Evolutionary conservation across 1,139 yeast genomes (phyloP).

Genomic region (Nakaseomyces uthaithaninus): DNA sequence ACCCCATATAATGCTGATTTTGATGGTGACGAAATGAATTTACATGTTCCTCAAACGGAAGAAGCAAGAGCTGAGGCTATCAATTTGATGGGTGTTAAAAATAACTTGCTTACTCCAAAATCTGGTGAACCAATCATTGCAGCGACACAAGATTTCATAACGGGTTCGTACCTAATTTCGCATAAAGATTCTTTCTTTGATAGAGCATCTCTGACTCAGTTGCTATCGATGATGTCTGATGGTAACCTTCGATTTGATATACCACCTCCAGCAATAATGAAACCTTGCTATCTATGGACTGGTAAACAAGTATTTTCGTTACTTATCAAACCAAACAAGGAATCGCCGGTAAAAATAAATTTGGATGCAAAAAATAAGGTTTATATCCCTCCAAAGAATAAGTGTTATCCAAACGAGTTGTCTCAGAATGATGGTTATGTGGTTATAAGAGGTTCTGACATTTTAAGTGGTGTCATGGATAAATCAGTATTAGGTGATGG

Average conservation of each 20-base stretch:
- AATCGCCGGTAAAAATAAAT: constrained; percentile 75
- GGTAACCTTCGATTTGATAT: constrained; percentile 80
- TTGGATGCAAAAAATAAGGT: constrained; percentile 93
- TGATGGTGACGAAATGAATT: constrained; percentile 99
- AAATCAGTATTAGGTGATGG: constrained; percentile 96
- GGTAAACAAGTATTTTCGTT: constrained; percentile 93
- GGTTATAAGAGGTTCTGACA: constrained; percentile 79
- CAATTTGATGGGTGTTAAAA: constrained; percentile 95
- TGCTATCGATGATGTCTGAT: constrained; percentile 93
- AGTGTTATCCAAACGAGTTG: constrained; percentile 78
- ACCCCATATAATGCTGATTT: constrained; percentile 99
- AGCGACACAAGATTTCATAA: constrained; percentile 98
- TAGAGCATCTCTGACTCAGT: constrained; percentile 72
- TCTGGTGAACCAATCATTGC: constrained; percentile 99
- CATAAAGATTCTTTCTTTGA: constrained; percentile 91
- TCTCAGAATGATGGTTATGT: constrained; percentile 96
- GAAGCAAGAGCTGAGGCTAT: constrained; percentile 98
- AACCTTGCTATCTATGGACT: constrained; percentile 89
- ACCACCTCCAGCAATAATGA: constrained; percentile 90
- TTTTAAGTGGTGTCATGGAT: constrained; percentile 93
- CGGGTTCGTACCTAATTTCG: constrained; percentile 88
- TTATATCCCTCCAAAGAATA: constrained; percentile 60
- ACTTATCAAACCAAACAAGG: constrained; percentile 71
- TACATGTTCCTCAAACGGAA: constrained; percentile 98
- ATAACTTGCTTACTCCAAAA: constrained; percentile 88